A percentile compares a stretch with the other conserved stretches of the same genome.
Evolutionary conservation across 495 filamentous ascomycete genomes (phyloP).

Genomic region (Neurospora sp.): DNA sequence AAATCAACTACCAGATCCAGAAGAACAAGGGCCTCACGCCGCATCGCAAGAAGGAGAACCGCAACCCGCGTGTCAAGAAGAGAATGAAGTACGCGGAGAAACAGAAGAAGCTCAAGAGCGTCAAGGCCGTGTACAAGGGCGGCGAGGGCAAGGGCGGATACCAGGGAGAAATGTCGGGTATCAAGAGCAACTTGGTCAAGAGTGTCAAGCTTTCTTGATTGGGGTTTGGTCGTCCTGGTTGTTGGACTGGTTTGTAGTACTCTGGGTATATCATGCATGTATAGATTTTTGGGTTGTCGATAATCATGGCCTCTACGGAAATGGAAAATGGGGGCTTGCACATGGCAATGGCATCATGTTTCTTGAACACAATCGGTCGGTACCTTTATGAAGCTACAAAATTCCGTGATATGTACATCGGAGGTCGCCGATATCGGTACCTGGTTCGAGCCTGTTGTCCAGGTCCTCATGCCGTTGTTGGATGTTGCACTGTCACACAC

Average conservation of each 20-base stretch:
- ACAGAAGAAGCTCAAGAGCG: slow-evolving; percentile 84
- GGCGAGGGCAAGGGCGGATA: slow-evolving; percentile 83
- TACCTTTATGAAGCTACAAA: not conserved
- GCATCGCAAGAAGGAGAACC: slow-evolving; percentile 77
- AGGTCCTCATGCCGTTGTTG: not conserved
- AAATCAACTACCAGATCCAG: slow-evolving; percentile 82
- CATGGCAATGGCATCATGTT: not conserved
- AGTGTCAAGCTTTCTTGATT: slow-evolving; percentile 65
- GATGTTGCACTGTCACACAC: not conserved
- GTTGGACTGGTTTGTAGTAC: not conserved
- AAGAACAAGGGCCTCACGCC: slow-evolving; percentile 95
- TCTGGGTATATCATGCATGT: not conserved
- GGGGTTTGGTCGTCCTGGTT: not conserved
- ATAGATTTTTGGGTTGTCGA: not conserved
- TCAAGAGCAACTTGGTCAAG: slow-evolving; percentile 87
- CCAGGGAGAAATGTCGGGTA: slow-evolving; percentile 86
- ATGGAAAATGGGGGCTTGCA: not conserved
- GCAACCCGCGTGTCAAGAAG: slow-evolving; percentile 98
- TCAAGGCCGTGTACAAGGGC: slow-evolving; percentile 75
- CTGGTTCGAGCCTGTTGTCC: not conserved
- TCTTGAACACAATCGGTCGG: not conserved
- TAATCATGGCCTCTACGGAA: not conserved
- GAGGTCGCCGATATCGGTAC: not conserved
- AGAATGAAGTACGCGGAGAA: slow-evolving; percentile 84
- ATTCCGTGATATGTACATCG: not conserved